Conservation (phyloP, 164 flowering plant species). For the Amborella trichopoda region DNA sequence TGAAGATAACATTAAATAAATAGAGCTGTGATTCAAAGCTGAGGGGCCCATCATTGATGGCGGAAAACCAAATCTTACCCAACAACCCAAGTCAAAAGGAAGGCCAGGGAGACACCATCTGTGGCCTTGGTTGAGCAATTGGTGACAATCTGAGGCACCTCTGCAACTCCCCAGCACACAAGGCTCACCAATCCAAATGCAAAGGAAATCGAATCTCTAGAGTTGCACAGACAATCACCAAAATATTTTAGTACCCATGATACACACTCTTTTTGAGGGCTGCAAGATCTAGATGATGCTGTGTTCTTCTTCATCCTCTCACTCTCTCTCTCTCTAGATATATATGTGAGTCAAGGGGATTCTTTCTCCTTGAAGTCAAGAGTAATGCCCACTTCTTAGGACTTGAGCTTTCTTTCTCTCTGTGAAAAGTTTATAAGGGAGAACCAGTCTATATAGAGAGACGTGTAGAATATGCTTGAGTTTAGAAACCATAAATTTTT, state of each 20-base stretch:
- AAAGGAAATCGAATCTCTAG: slow-evolving; percentile 53
- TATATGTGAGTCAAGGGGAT: neutral
- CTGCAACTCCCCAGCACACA: slow-evolving; percentile 79
- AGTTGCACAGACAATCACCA: slow-evolving; percentile 71
- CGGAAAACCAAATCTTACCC: too few species aligned
- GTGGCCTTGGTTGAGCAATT: slow-evolving; percentile 71
- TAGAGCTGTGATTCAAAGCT: too few species aligned
- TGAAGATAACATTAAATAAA: too few species aligned
- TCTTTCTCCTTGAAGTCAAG: neutral
- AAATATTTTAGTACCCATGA: slow-evolving; percentile 55
- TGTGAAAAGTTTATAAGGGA: too few species aligned
- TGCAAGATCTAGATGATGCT: slow-evolving; percentile 14
- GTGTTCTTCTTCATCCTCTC: neutral
- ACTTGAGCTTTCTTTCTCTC: too few species aligned
- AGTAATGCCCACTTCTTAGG: neutral
- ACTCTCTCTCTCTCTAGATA: slow-evolving; percentile 6
- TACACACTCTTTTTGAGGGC: slow-evolving; percentile 49
- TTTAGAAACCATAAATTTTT: too few species aligned
- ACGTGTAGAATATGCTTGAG: too few species aligned
- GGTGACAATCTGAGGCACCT: slow-evolving; percentile 88
- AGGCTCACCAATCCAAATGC: slow-evolving; percentile 49
- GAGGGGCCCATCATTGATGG: too few species aligned
- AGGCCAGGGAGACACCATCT: slow-evolving; percentile 78
- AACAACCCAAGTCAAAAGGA: slow-evolving; percentile 79
- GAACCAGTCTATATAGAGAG: too few species aligned